Base-by-base conservation (phyloP, 352 stramenopile genomes). In the Pythium aristosporum region DNA sequence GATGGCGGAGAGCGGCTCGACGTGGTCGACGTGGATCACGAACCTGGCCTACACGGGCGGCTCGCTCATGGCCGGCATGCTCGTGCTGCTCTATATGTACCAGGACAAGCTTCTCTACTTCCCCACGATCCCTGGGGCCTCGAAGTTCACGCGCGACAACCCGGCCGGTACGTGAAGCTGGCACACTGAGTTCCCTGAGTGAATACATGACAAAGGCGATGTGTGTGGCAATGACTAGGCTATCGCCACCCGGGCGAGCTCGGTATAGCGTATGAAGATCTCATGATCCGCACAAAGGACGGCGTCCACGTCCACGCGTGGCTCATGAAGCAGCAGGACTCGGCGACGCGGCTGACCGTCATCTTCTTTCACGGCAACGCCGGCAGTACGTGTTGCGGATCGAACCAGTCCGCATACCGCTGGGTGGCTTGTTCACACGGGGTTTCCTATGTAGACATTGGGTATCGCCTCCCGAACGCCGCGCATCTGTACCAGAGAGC, bases 341-440 rank as follows among this genome's bases (percentile, higher is more conserved):
- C 76, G 56, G 59, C 51, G 9, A 61, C 10, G 13, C 63, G 80
- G 1, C 87, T 91, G 30, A 98, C 95, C 11, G 74, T 98, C 53
- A 81, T 98, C 34, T 98, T 98, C 59, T 98, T 98, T 72, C 95
- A 98, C 51, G 95, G 92, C 63, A 98, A 98, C 70, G 93, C 95
- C 20, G 92, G 92, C 72, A 94, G 86, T 95, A 68, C 60, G 76
- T 77, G 32, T n/a, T 32, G 18, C 10, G 37, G 37, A 18, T 42
- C 7, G 12, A 60, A 11, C 23, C 13, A 48, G 4, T n/a, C 5
- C 25, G 25, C 25, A 30, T 30, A 30, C 5, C 25, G 25, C 5
- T 30, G 3, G 25, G 25, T 30, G 25, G 1, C 25, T 30, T 30
- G 25, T 5, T 30, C 3, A 30, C 25, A 52, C 13, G 36, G 28